These are phyloP conservation scores for Cladobotryum mycophilum DNA, from an alignment of 2,329 filamentous ascomycete genomes.

Conservation along the genomic window DNA sequence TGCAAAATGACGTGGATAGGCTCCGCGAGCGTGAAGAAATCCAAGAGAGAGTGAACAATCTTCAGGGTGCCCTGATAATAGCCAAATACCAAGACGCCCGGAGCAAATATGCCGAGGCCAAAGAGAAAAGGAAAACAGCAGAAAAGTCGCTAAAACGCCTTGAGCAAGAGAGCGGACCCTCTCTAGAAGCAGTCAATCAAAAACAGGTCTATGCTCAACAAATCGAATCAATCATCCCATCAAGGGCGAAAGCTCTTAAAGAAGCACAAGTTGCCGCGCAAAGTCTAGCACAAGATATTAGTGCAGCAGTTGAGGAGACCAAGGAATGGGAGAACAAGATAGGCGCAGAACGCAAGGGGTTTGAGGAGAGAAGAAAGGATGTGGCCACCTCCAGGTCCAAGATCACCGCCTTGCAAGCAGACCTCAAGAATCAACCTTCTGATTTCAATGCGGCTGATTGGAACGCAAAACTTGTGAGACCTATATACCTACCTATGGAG, in stretches of 20 bases:
- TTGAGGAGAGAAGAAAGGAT: conserved; percentile 46
- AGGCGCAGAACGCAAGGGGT: conserved; percentile 45
- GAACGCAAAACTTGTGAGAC: conserved; percentile 65
- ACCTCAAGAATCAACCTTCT: conserved; percentile 54
- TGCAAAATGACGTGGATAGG: conserved; percentile 77
- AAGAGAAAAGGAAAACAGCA: conserved; percentile 47
- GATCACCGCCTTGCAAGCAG: conserved; percentile 58
- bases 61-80: conserved; percentile 61
- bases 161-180: conserved; percentile 56
- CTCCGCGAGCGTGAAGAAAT: conserved; percentile 69
- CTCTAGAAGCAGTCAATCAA: conserved; percentile 58
- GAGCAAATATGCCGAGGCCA: conserved; percentile 44
- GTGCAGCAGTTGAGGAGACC: conserved; percentile 31
- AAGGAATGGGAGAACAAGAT: conserved; percentile 39
- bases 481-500: not conserved
- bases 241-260: conserved; percentile 48
- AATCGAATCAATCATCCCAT: conserved; percentile 49
- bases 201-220: conserved; percentile 62
- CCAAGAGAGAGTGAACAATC: conserved; percentile 54
- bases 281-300: conserved; percentile 34
- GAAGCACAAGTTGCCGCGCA: conserved; percentile 48
- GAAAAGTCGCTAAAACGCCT: conserved; percentile 53
- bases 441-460: conserved; percentile 64
- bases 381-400: conserved; percentile 43
- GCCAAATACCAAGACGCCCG: conserved; percentile 57